phyloP scores from a whole-genome alignment of 1,284 basidiomycete species.

The Schizophyllum amplum region DNA sequence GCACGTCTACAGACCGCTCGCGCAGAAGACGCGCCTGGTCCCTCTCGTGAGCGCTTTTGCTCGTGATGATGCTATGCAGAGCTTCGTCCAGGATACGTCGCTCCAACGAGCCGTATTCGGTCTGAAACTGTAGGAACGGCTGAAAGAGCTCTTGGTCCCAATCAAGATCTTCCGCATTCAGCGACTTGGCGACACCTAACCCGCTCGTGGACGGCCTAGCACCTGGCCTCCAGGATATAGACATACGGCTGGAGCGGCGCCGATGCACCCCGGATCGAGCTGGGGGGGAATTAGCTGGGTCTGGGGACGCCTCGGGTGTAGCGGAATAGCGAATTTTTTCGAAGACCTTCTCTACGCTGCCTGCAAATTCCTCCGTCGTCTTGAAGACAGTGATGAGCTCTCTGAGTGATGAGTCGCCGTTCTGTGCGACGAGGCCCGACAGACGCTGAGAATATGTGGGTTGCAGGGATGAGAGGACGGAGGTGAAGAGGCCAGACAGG shows the following conservation, averaged over 20 bases:
- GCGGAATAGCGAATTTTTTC: slow-evolving; percentile 58
- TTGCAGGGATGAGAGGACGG: slow-evolving; percentile 68
- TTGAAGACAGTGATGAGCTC: slow-evolving; percentile 67
- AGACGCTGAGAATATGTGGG: slow-evolving; percentile 78
- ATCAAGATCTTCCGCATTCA: slow-evolving; percentile 37
- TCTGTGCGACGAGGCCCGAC: slow-evolving; percentile 51
- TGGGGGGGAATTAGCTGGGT: slow-evolving; percentile 4
- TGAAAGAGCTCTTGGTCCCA: slow-evolving; percentile 91
- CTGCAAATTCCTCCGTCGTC: slow-evolving; percentile 75
- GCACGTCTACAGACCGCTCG: slow-evolving; percentile 65
- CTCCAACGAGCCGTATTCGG: slow-evolving; percentile 75
- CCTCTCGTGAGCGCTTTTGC: slow-evolving; percentile 22
- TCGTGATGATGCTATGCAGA: slow-evolving; percentile 36
- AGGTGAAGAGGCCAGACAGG: slow-evolving; percentile 73
- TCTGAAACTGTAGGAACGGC: slow-evolving; percentile 85
- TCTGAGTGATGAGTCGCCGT: slow-evolving; percentile 54
- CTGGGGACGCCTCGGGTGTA: slow-evolving; percentile 19
- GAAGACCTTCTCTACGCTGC: slow-evolving; percentile 62
- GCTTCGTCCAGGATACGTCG: slow-evolving; percentile 54
- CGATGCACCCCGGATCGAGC: slow-evolving; percentile 23
- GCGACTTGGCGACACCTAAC: slow-evolving; percentile 17
- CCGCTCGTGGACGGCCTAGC: slow-evolving; percentile 25
- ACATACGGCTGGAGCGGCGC: slow-evolving; percentile 61
- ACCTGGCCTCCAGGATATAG: slow-evolving; percentile 50
- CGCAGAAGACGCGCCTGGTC: slow-evolving; percentile 62